Evolutionary conservation across 2,329 filamentous ascomycete genomes (phyloP).

Genomic region (Hymenoscyphus infarciens): DNA sequence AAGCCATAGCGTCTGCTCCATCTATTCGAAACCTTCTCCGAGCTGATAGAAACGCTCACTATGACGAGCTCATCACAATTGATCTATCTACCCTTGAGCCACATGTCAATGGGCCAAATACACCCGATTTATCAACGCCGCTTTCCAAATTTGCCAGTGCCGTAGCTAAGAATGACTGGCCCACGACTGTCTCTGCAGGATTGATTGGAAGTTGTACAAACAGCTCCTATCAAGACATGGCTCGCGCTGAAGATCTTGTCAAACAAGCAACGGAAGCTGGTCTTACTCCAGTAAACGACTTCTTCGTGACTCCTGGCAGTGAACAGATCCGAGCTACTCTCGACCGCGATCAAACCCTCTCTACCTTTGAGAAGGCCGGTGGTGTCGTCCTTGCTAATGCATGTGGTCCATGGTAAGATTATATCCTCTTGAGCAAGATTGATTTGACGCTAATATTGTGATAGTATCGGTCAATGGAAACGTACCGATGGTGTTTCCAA

Average conservation of each 20-base stretch:
- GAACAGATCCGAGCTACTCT: slow-evolving; percentile 96
- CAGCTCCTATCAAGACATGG: slow-evolving; percentile 99
- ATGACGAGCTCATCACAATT: slow-evolving; percentile 88
- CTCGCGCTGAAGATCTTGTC: slow-evolving; percentile 85
- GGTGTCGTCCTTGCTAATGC: slow-evolving; percentile 91
- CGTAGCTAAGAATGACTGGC: slow-evolving; percentile 84
- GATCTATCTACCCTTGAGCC: slow-evolving; percentile 88
- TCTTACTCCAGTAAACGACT: slow-evolving; percentile 81
- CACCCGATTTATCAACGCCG: slow-evolving; percentile 89
- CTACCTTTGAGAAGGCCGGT: slow-evolving; percentile 81
- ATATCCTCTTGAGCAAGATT: neutral
- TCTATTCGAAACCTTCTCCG: slow-evolving; percentile 61
- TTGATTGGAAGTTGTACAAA: slow-evolving; percentile 98
- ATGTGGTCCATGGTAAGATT: slow-evolving; percentile 53
- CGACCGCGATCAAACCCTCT: slow-evolving; percentile 80
- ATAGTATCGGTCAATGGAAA: slow-evolving; percentile 86
- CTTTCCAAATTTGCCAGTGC: slow-evolving; percentile 84
- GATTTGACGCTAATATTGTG: neutral
- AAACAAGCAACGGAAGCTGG: slow-evolving; percentile 89
- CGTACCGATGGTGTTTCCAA: slow-evolving; percentile 81
- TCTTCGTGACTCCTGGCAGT: slow-evolving; percentile 94
- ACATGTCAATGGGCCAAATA: slow-evolving; percentile 96
- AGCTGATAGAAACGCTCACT: slow-evolving; percentile 78
- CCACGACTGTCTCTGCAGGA: slow-evolving; percentile 83
- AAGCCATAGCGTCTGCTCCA: slow-evolving; percentile 30